A percentile compares a stretch with the other conserved stretches of the same genome.
phyloP scores from a whole-genome alignment of 345 rosid genomes.

The Pugionium cornutum region DNA sequence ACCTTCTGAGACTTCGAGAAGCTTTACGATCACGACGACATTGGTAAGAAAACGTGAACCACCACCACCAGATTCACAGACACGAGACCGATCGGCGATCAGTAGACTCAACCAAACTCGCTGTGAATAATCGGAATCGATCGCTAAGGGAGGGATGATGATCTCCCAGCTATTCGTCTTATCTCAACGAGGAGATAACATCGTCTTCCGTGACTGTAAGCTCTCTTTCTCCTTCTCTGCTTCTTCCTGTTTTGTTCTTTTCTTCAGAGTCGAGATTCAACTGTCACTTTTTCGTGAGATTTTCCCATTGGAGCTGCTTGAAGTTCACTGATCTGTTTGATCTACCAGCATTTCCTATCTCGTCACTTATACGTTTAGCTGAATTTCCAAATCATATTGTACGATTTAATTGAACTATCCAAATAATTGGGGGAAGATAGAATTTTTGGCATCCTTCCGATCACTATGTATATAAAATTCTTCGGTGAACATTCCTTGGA shows the following conservation, averaged over 20 bases:
- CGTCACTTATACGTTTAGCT: neutral
- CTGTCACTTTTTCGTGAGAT: constrained; percentile 4
- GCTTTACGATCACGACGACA: constrained; percentile 25
- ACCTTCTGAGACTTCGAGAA: constrained; percentile 11
- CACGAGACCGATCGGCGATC: constrained; percentile 34
- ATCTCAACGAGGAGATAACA: constrained; percentile 96
- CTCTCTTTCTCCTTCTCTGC: constrained; percentile 15
- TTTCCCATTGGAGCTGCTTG: neutral
- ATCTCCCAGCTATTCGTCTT: constrained; percentile 97
- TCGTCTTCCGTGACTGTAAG: constrained; percentile 97
- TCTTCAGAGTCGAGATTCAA: neutral
- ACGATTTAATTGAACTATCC: neutral
- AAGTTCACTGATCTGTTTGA: constrained; percentile 30
- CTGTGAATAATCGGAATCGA: constrained; percentile 15
- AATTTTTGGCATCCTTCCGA: neutral
- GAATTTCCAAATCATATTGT: constrained; percentile 23
- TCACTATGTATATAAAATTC: constrained; percentile 5
- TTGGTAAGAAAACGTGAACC: constrained; percentile 25
- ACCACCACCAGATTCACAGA: constrained; percentile 18
- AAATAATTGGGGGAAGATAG: neutral
- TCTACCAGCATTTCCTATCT: constrained; percentile 19
- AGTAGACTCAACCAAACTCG: constrained; percentile 12
- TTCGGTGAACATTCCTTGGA: neutral
- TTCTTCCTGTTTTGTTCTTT: neutral
- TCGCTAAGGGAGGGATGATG: constrained; percentile 46